Conservation (phyloP, 768 basidiomycete genomes). For the Boletus insuetus region DNA sequence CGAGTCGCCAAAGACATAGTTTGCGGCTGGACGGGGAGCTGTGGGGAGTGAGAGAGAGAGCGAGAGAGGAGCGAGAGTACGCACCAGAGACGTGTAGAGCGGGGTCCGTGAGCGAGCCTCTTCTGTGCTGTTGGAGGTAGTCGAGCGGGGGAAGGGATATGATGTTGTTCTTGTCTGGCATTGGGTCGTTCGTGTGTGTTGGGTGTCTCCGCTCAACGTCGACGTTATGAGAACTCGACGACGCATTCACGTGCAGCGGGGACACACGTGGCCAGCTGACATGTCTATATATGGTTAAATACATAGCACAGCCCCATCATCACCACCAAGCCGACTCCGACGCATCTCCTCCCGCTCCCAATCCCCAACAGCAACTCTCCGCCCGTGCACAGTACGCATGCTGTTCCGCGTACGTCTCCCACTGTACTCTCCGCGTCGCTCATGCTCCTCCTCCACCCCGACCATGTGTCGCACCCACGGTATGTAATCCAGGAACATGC, state of each 20-base stretch:
- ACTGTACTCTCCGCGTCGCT: constrained; percentile 13
- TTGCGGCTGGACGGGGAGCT: constrained; percentile 58
- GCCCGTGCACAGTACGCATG: constrained; percentile 38
- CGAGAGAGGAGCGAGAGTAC: constrained; percentile 24
- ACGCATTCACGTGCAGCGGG: constrained; percentile 20
- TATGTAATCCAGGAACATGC: constrained; percentile 64
- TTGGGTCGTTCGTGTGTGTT: neutral
- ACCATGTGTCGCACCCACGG: constrained; percentile 69
- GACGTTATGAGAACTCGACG: constrained; percentile 29
- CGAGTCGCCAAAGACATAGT: constrained; percentile 67
- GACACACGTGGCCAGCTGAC: constrained; percentile 26
- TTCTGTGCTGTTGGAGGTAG: constrained; percentile 75
- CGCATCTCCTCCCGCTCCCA: constrained; percentile 29
- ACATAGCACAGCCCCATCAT: too few species aligned
- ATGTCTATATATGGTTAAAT: constrained; percentile 3
- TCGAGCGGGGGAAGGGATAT: constrained; percentile 73
- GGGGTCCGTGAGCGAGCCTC: constrained; percentile 83
- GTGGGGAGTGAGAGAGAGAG: constrained; percentile 14
- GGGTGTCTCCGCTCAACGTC: neutral
- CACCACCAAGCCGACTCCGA: constrained; percentile 13
- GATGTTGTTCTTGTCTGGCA: constrained; percentile 30
- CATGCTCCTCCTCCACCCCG: constrained; percentile 52
- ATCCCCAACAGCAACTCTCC: constrained; percentile 41
- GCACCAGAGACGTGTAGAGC: constrained; percentile 53
- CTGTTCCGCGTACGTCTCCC: constrained; percentile 55